Evolutionary conservation across 352 stramenopile species (phyloP).

Genomic region (Globisporangium yorkense): DNA sequence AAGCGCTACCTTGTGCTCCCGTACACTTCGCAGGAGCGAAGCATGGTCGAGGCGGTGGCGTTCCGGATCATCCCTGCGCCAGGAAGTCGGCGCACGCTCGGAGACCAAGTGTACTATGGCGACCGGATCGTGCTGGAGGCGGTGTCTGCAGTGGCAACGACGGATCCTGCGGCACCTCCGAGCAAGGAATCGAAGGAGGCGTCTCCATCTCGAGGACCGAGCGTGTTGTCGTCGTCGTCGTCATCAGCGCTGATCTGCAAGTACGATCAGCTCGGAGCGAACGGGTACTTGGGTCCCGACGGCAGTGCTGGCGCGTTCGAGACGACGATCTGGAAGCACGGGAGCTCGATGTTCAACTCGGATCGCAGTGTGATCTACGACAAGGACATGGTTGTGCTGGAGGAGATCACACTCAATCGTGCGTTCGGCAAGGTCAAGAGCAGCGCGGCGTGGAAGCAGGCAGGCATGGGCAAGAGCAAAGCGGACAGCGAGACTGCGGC

Average conservation of each 20-base stretch:
- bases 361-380: slow-evolving; percentile 73
- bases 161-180: not conserved
- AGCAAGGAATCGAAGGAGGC: slow-evolving; percentile 6
- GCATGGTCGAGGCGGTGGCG: slow-evolving; percentile 62
- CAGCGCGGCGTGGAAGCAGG: slow-evolving; percentile 19
- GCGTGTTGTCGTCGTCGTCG: slow-evolving; percentile 2
- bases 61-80: slow-evolving; percentile 66
- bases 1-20: slow-evolving; percentile 81
- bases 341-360: slow-evolving; percentile 79
- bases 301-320: slow-evolving; percentile 65
- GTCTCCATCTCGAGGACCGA: slow-evolving; percentile 13
- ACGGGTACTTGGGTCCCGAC: slow-evolving; percentile 76
- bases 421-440: slow-evolving; percentile 61
- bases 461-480: slow-evolving; percentile 6
- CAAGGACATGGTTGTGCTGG: slow-evolving; percentile 69
- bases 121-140: slow-evolving; percentile 70
- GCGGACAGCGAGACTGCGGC: slow-evolving; percentile 33
- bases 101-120: slow-evolving; percentile 72
- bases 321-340: slow-evolving; percentile 83
- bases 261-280: slow-evolving; percentile 76
- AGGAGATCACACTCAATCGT: slow-evolving; percentile 79
- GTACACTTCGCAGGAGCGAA: slow-evolving; percentile 60
- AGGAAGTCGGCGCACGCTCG: slow-evolving; percentile 44
- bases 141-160: slow-evolving; percentile 12
- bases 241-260: slow-evolving; percentile 41